Percentiles rank a stretch among this genome's conserved stretches.
phyloP scores from a whole-genome alignment of 1,284 basidiomycete genomes.

The Bondarzewia mesenterica region DNA sequence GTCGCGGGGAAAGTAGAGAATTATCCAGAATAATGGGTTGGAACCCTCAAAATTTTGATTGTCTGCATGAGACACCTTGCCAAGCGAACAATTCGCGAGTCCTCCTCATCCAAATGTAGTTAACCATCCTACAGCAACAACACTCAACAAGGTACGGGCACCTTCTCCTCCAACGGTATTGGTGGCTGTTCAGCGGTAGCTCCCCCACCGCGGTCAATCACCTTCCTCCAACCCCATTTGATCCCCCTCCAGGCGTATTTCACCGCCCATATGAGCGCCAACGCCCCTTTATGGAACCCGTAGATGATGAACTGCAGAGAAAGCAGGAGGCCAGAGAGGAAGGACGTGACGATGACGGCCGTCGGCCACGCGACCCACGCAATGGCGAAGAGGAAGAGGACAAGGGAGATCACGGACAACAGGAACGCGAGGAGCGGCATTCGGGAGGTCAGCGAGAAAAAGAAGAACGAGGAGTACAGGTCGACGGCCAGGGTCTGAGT shows the following conservation, averaged over 20 bases:
- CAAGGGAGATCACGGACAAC: constrained; percentile 41
- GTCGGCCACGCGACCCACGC: constrained; percentile 55
- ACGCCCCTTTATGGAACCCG: constrained; percentile 30
- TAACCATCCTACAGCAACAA: too few species aligned
- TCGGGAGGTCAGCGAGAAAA: constrained; percentile 57
- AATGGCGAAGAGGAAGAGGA: constrained; percentile 49
- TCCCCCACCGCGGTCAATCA: neutral
- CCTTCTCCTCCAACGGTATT: neutral
- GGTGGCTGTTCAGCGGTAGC: neutral
- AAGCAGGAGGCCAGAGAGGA: constrained; percentile 46
- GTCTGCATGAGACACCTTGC: too few species aligned
- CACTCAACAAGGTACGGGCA: too few species aligned
- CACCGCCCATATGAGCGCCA: constrained; percentile 12
- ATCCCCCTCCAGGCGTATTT: neutral
- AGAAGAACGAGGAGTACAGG: constrained; percentile 50
- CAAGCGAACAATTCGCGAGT: too few species aligned
- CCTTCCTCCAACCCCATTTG: neutral
- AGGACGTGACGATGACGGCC: constrained; percentile 50
- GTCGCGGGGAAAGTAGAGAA: too few species aligned
- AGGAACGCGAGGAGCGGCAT: constrained; percentile 53
- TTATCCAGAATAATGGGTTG: too few species aligned
- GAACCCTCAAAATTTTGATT: too few species aligned
- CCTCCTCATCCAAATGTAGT: too few species aligned
- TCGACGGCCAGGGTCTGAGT: constrained; percentile 43
- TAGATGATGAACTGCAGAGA: constrained; percentile 60